Base-by-base conservation (phyloP, 192 early-diverging fungal species). In the Podila verticillata region DNA sequence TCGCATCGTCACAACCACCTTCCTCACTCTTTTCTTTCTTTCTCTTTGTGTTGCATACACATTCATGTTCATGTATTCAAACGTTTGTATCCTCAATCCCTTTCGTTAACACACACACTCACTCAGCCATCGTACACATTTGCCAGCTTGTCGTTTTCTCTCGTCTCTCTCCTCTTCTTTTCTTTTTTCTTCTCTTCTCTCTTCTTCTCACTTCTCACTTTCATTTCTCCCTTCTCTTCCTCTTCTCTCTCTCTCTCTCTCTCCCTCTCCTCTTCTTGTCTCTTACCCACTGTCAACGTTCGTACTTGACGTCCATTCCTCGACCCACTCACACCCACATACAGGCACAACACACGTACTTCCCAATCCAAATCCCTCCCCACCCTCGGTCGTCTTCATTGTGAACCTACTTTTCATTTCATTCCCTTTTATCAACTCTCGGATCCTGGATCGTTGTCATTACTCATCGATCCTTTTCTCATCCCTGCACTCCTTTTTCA, bases 391-490 rank as follows among this genome's bases (percentile, higher is more conserved):
- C 39, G 39, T 44, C 39, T 15, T 44, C 39, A n/a, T 44, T 44
- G 39, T 44, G 39, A 44, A 44, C 39, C 39, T 44, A 44, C 39
- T 44, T 44, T 44, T 9, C 35, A n/a, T n/a, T n/a, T 36, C 35
- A 0, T 44, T 6, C 3, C 39, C 39, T 44, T 7, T 12, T 39
- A 12, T 15, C 39, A 44, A 44, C 15, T 44, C 39, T 44, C 2
- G 39, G 39, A 44, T 44, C 39, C 39, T 44, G 39, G 39, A 44
- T 44, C 39, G n/a, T 19, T 39, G 29, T 24, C 58, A 29, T 30
- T 59, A 19, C 58, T 59, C 28, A 30, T 59, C 48, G 29, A 26
- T 24, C 47, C 63, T 54, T n/a, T 64, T 26, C 64, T 36, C 61
- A n/a, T 32, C 17, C 2, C 32, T 24, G 54, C 28, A 48, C 48